Evolutionary conservation across 1,284 basidiomycete genomes (phyloP).

Genomic region (Jaminaea rosea): DNA sequence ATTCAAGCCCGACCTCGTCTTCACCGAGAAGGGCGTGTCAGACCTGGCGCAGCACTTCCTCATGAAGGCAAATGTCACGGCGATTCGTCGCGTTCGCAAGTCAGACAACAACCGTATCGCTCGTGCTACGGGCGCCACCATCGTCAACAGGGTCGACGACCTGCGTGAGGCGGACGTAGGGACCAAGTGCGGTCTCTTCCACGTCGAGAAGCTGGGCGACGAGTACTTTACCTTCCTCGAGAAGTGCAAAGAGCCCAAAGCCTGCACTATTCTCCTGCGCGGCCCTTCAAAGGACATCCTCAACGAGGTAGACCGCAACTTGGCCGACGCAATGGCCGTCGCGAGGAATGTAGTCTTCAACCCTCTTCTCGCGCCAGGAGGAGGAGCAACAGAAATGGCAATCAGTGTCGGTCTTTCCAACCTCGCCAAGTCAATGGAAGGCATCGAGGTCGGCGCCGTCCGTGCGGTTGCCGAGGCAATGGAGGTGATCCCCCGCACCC

Average conservation of each 20-base stretch:
- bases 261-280: constrained; percentile 95
- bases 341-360: constrained; percentile 96
- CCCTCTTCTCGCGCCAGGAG: constrained; percentile 80
- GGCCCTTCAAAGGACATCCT: constrained; percentile 96
- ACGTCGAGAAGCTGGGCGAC: constrained; percentile 94
- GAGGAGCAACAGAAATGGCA: constrained; percentile 97
- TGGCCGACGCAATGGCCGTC: constrained; percentile 94
- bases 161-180: constrained; percentile 84
- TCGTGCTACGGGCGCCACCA: constrained; percentile 86
- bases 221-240: constrained; percentile 98
- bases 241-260: constrained; percentile 84
- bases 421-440: constrained; percentile 65
- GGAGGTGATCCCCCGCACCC: constrained; percentile 90
- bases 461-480: constrained; percentile 88
- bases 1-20: constrained; percentile 88
- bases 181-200: constrained; percentile 84
- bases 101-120: constrained; percentile 98
- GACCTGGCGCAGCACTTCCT: constrained; percentile 87
- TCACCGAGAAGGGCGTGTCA: constrained; percentile 96
- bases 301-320: constrained; percentile 94
- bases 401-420: constrained; percentile 80
- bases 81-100: constrained; percentile 88
- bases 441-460: constrained; percentile 78
- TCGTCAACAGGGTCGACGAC: constrained; percentile 94
- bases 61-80: constrained; percentile 78